These are phyloP conservation scores for Lentinula novae-zelandiae DNA, from an alignment of 1,284 basidiomycete genomes.

Conservation along the genomic window DNA sequence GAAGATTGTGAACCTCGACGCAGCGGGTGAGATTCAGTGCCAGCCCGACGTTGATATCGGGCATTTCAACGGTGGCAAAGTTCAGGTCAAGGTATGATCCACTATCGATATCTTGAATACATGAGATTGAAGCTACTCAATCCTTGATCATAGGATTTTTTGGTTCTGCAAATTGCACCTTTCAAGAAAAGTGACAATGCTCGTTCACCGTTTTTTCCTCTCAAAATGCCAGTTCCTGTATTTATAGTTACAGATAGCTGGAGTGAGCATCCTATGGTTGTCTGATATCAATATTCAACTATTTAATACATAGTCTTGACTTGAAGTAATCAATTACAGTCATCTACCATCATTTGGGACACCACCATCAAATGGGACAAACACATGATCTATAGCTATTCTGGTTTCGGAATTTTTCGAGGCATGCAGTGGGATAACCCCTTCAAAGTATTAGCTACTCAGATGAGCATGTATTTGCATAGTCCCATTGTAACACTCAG, in stretches of 20 bases:
- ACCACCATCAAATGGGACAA: no score
- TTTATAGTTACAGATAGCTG: slow-evolving; percentile 12
- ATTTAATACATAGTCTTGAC: not conserved
- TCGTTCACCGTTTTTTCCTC: slow-evolving; percentile 7
- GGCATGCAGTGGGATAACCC: no score
- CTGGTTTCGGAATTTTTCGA: no score
- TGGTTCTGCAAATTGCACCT: not conserved
- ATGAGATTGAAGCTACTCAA: not conserved
- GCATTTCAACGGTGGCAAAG: slow-evolving; percentile 9
- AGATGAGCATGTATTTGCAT: no score
- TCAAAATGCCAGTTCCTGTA: slow-evolving; percentile 11
- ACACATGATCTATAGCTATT: no score
- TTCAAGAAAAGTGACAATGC: not conserved
- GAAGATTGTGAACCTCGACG: slow-evolving; percentile 3
- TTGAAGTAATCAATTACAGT: not conserved
- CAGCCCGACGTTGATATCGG: not conserved
- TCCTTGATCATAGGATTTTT: slow-evolving; percentile 6
- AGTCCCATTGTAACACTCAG: no score
- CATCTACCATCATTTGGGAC: no score
- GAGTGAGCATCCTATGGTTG: not conserved
- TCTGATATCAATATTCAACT: not conserved
- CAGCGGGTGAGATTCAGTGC: slow-evolving; percentile 9
- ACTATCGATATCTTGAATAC: not conserved
- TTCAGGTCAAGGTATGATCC: slow-evolving; percentile 6
- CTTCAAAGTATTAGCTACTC: no score